Conservation (phyloP, 148 eudicot species). For the Fallopia convolvulus region DNA sequence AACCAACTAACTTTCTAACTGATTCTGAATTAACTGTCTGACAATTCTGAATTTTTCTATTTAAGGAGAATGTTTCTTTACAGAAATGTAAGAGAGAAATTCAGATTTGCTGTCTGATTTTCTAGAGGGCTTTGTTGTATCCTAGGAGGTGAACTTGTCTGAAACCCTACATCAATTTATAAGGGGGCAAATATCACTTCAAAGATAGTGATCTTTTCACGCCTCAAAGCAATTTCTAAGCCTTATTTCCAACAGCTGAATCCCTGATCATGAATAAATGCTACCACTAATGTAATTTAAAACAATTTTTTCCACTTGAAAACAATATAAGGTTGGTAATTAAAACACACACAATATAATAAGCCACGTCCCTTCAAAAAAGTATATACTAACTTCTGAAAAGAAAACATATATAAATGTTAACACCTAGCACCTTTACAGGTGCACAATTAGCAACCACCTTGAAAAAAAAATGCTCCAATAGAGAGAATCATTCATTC, state of each 20-base stretch:
- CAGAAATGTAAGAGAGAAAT: too few species aligned
- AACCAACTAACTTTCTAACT: too few species aligned
- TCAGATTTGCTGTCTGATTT: too few species aligned
- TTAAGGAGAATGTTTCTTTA: too few species aligned
- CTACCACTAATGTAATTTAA: neutral
- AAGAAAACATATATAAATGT: neutral
- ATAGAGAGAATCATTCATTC: neutral
- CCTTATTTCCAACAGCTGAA: slow-evolving; percentile 13
- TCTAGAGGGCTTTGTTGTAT: too few species aligned
- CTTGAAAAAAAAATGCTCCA: neutral
- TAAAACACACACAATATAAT: neutral
- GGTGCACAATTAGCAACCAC: neutral
- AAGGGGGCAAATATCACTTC: too few species aligned
- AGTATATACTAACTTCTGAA: neutral
- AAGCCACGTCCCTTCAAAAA: neutral
- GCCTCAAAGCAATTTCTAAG: too few species aligned
- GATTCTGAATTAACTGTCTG: too few species aligned
- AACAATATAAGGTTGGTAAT: neutral
- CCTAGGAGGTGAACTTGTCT: too few species aligned
- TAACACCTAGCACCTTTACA: neutral
- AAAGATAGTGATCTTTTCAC: too few species aligned
- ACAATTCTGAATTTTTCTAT: too few species aligned
- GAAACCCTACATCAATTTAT: too few species aligned
- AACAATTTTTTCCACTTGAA: neutral
- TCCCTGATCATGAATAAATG: slow-evolving; percentile 35